These are phyloP conservation scores for Fusarium incarnatum DNA, from an alignment of 2,329 filamentous ascomycete species.

Conservation along the genomic window DNA sequence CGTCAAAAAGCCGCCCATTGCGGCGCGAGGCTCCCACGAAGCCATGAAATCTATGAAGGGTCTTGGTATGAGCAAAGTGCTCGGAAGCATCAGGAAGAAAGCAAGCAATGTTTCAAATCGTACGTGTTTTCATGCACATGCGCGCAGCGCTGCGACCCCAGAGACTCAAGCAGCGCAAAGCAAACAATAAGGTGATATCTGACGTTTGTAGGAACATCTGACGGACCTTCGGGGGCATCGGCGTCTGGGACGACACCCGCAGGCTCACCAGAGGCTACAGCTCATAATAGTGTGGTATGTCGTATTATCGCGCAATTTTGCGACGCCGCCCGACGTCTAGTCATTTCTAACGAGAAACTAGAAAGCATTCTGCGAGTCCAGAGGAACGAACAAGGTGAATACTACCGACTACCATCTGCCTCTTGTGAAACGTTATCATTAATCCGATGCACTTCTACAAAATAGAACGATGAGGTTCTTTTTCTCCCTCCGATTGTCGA, in stretches of 20 bases:
- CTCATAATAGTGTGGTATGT: conserved; percentile 73
- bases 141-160: not conserved
- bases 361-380: conserved; percentile 86
- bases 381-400: conserved; percentile 66
- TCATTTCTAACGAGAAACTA: conserved; percentile 52
- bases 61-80: conserved; percentile 67
- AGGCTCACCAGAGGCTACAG: conserved; percentile 76
- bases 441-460: conserved; percentile 7
- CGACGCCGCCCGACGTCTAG: conserved; percentile 10
- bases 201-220: conserved; percentile 28
- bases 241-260: conserved; percentile 51
- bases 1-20: conserved; percentile 28
- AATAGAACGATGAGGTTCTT: conserved; percentile 86
- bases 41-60: conserved; percentile 62
- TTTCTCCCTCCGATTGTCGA: conserved; percentile 95
- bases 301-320: conserved; percentile 11
- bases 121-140: conserved; percentile 27
- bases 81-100: conserved; percentile 65
- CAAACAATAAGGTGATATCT: conserved; percentile 9
- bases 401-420: not conserved
- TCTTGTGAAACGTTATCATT: conserved; percentile 2
- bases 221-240: conserved; percentile 41
- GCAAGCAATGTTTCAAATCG: conserved; percentile 49
- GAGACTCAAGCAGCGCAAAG: conserved; percentile 6
- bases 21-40: conserved; percentile 41